These are phyloP conservation scores for Firmiana major DNA, from an alignment of 345 rosid genomes.

Conservation along the genomic window DNA sequence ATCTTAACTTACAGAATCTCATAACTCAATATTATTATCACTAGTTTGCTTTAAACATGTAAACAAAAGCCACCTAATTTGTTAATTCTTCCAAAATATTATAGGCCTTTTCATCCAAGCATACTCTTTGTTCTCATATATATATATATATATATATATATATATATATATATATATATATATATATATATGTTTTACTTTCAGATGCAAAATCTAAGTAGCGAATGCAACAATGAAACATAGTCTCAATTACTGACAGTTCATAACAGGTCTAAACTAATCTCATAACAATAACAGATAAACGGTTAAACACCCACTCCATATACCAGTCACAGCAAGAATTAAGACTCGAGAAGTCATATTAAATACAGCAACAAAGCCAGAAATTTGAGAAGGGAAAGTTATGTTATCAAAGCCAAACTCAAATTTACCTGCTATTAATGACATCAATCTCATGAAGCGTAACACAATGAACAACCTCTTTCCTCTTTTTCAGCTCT, in stretches of 20 bases:
- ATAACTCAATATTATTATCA: background rate
- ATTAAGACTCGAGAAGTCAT: background rate
- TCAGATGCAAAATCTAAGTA: background rate
- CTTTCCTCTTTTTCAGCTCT: conserved; percentile 94
- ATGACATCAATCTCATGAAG: conserved; percentile 99
- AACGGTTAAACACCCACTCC: background rate
- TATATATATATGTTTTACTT: background rate
- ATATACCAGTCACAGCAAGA: background rate
- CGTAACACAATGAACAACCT: conserved; percentile 88
- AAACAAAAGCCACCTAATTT: background rate
- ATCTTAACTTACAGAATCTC: background rate
- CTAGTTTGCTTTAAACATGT: background rate
- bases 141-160: too few species aligned
- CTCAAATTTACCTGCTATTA: conserved; percentile 69
- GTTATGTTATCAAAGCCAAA: background rate
- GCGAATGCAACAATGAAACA: background rate
- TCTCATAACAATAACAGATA: background rate
- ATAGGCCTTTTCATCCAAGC: background rate
- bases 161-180: too few species aligned
- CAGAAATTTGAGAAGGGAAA: background rate
- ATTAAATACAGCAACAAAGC: background rate
- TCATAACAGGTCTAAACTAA: background rate
- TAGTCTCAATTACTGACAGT: background rate
- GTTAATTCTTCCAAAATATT: background rate
- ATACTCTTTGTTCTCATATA: too few species aligned